phyloP scores from a whole-genome alignment of 495 filamentous ascomycete genomes.

The Lentithecium fluviatile region DNA sequence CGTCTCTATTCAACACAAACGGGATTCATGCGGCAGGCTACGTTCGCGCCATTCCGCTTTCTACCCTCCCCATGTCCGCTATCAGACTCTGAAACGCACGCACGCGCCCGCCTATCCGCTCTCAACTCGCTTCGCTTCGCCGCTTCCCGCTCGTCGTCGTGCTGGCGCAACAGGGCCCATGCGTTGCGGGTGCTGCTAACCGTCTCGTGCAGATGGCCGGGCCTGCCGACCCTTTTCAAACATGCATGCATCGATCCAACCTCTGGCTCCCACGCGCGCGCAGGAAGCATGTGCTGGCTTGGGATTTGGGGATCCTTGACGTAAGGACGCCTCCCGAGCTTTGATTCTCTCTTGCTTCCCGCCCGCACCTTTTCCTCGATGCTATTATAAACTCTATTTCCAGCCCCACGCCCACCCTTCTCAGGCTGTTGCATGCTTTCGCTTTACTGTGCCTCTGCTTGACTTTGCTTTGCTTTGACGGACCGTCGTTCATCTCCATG shows the following conservation, averaged over 20 bases:
- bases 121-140: slow-evolving; percentile 7
- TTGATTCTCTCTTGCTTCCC: slow-evolving; percentile 17
- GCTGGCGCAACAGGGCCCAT: slow-evolving; percentile 21
- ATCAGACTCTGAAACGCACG: slow-evolving; percentile 28
- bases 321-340: neutral
- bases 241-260: slow-evolving; percentile 22
- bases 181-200: neutral
- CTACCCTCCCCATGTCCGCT: neutral
- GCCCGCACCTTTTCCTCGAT: neutral
- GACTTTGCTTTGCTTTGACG: no score
- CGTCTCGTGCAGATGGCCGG: slow-evolving; percentile 26
- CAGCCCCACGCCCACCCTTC: slow-evolving; percentile 13
- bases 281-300: no score
- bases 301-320: no score
- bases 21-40: neutral
- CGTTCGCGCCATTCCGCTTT: slow-evolving; percentile 7
- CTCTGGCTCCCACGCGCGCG: neutral
- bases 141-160: neutral
- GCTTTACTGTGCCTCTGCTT: neutral
- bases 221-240: slow-evolving; percentile 10
- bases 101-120: slow-evolving; percentile 7
- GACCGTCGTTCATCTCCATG: slow-evolving; percentile 23
- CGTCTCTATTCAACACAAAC: no score
- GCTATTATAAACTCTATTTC: slow-evolving; percentile 33
- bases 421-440: slow-evolving; percentile 1